Conservation (phyloP, 1,139 yeast species). For the Zygoascus sp. region DNA sequence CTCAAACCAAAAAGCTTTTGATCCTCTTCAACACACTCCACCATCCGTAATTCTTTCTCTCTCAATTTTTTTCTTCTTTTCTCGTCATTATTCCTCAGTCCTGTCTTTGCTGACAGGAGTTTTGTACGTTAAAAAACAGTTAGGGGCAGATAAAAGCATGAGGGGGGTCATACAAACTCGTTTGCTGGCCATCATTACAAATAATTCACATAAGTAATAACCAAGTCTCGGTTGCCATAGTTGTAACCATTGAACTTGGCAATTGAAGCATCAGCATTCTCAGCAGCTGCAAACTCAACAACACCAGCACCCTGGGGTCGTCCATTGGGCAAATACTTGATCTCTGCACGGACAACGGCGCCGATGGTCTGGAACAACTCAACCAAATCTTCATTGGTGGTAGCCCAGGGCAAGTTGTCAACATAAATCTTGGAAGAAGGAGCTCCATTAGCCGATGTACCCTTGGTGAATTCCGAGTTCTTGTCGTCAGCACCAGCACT, state of each 20-base stretch:
- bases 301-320: constrained; percentile 81
- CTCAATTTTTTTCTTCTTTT: neutral
- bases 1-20: neutral
- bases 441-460: constrained; percentile 62
- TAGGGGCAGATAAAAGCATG: neutral
- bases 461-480: constrained; percentile 56
- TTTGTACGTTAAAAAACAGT: neutral
- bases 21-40: neutral
- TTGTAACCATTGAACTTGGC: constrained; percentile 69
- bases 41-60: neutral
- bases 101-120: neutral
- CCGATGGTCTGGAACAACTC: constrained; percentile 89
- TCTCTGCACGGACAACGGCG: constrained; percentile 68
- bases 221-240: constrained; percentile 76
- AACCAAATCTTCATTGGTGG: constrained; percentile 75
- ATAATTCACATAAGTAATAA: constrained; percentile 52
- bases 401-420: constrained; percentile 81
- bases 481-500: constrained; percentile 60
- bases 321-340: constrained; percentile 61
- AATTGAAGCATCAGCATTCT: constrained; percentile 70
- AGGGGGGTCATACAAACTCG: constrained; percentile 24
- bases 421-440: constrained; percentile 63
- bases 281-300: constrained; percentile 66
- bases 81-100: neutral
- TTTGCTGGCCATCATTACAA: constrained; percentile 14